A percentile compares a stretch with the other conserved stretches of the same genome.
These are phyloP conservation scores for Quercus robur DNA, from an alignment of 306 rosid genomes.

Conservation along the genomic window DNA sequence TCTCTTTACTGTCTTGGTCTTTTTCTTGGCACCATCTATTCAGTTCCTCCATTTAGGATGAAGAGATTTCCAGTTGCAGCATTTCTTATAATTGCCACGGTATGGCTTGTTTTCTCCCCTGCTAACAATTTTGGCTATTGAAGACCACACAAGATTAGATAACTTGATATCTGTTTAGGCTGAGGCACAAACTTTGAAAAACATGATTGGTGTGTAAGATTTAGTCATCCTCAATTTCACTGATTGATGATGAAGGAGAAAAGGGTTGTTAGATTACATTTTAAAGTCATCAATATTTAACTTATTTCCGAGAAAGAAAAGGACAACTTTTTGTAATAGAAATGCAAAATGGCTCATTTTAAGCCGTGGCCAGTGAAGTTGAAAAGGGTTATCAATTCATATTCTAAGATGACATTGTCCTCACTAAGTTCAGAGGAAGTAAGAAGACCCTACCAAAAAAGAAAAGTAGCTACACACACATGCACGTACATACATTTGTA, in stretches of 20 bases:
- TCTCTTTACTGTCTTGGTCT: constrained; percentile 84
- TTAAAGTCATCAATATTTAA: not conserved
- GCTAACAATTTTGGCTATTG: constrained; percentile 6
- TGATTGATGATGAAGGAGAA: not conserved
- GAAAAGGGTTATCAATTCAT: not conserved
- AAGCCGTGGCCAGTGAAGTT: not conserved
- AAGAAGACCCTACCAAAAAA: not conserved
- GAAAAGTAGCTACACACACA: not conserved
- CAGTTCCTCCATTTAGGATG: constrained; percentile 95
- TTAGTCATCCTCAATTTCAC: not conserved
- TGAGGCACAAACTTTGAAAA: not conserved
- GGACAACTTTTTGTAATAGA: not conserved
- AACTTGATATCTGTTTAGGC: not conserved
- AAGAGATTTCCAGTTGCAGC: constrained; percentile 94
- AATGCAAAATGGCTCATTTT: not conserved
- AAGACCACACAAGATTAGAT: not conserved
- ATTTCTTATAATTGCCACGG: constrained; percentile 94
- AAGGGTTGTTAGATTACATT: not conserved
- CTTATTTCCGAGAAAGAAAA: not conserved
- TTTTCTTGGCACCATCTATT: constrained; percentile 89
- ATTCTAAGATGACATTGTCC: not conserved
- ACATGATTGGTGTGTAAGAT: not conserved
- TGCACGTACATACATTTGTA: not conserved
- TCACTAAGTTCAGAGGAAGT: not conserved
- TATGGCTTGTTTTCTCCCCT: constrained; percentile 30